Base-by-base conservation (phyloP, 176 grass and related monocot genomes). In the Carex parvula region DNA sequence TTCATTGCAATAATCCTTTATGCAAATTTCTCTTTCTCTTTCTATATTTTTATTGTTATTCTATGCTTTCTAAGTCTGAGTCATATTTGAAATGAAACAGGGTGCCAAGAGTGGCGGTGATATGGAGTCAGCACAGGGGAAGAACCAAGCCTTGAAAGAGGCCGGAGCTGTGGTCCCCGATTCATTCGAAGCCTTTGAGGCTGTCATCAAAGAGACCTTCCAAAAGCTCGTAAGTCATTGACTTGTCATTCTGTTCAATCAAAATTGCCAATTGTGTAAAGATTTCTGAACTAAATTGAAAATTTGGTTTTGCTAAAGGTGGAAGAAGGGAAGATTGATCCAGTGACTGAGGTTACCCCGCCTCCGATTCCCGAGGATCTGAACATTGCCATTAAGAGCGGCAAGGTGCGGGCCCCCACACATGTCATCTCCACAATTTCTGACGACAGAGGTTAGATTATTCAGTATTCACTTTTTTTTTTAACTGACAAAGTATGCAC, bases 371-470 rank as follows among this genome's bases (percentile, higher is more conserved):
- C 96, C 0, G 96, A 95, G 87, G 96, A 99, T 86, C 89, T 99
- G 85, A 99, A 94, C 85, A 92, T 83, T 72, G 96, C 96, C 24
- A 95, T 99, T 42, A 95, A 99, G 90, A 99, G 96, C 57, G 96
- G 96, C 71, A 99, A 94, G 87, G 96, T 99, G 83, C 96, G 93
- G 58, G 96, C 96, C 83, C 96, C 96, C 54, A 99, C 93, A 56
- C 96, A 99, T 85, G 89, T 99, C 62, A 99, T 99, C 88, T 99
- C 96, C 87, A 99, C 96, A 20, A 99, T 99, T 78, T 99, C 96
- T 58, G 96, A 99, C 86, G 96, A 99, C 73, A 93, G 93, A 99
- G 96, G 96, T 99, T 90, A 87, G 86, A 88, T 54, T 60, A 73
- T 41, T 59, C 73, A 88, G 44, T 60, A 73, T 41, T 59, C 73